Base-by-base conservation (phyloP, 148 eudicot species). In the Cornus controversa region DNA sequence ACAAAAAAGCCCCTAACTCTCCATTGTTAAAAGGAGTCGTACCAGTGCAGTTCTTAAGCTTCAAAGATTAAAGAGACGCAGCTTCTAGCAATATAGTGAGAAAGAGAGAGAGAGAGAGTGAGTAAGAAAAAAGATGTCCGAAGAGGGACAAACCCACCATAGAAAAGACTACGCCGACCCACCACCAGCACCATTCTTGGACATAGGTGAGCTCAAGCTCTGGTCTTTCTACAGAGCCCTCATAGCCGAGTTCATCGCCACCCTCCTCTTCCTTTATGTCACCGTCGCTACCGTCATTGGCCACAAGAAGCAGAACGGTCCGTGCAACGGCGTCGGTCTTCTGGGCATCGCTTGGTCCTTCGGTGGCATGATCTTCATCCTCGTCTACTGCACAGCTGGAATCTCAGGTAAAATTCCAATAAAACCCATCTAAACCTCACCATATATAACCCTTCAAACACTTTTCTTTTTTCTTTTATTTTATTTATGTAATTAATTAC, bases 331-430 rank as follows among this genome's bases (percentile, higher is more conserved):
- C 60, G 98, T 94, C 22, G 98, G 98, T n/a, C 78, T 94, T 58
- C 87, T 92, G 67, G 94, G 98, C 64, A 88, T 94, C 69, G 93
- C 98, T 20, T 94, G 98, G 98, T 81, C 98, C 72, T 94, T 94
- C 68, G 98, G 98, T 29, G 98, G 98, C 87, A 93, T 93, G 98
- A 93, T 93, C 76, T 93, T 93, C 75, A 64, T 93, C 53, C 96
- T 94, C 72, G 98, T 94, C 67, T 94, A 94, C 92, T 94, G 98
- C 89, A 94, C 98, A 67, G 98, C 98, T 70, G 98, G 98, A 31
- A 92, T 94, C 78, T 94, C 98, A 64, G 98, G 98, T 93, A 67
- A 67, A 60, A 54, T 54, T 6, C 60, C 60, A 14, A 54, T 2
- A 54, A 54, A 18, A 47, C 37, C 63, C n/a, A 8, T 53, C n/a